Base-by-base conservation (phyloP, 192 early-diverging fungal genomes). In the Allomyces arbusculus region DNA sequence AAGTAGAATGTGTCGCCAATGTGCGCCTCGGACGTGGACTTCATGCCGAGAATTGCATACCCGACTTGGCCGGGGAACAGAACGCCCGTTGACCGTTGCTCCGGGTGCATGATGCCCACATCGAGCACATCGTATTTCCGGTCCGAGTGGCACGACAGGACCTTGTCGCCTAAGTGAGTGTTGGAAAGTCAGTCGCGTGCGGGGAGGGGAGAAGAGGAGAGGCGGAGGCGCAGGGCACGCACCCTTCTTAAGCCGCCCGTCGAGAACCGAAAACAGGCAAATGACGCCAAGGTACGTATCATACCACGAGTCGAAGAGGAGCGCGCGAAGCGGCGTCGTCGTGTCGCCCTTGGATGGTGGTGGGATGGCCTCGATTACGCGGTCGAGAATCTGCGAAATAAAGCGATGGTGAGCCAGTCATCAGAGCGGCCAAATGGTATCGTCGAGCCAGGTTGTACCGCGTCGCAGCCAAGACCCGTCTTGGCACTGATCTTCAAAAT, bases 231-330 rank as follows among this genome's bases (percentile, higher is more conserved):
- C 26, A 69, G 12, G 24, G 33, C 3, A 22, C 25, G 65, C 69
- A 84, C 82, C 87, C 71, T 89, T 88, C 63, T 78, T 74, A 8
- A 98, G 70, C 1, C 69, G 76, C 14, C 95, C 95, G 76, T 95
- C 90, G 24, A 85, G 79, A 6, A 98, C 80, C 6, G 91, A 89
- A 72, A 98, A 74, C 71, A 98, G 75, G 72, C 91, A 95, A 24
- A 98, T 84, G n/a, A 96, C 95, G 33, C 95, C 95, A 0, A 92
- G 85, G 74, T 94, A 98, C n/a, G 84, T 84, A 73, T 98, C 93
- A 73, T 95, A 92, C 93, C 93, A 98, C 24, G 88, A 90, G 71
- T 98, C 95, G 70, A 98, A 98, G 40, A 98, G 72, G n/a, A 98
- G 79, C 2, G 86, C 86, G 67, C 86, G 85, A 69, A 98, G 86